A percentile compares a stretch with the other conserved stretches of the same genome.
phyloP scores from a whole-genome alignment of 1,139 yeast species.

The Dujonia santamariae region DNA sequence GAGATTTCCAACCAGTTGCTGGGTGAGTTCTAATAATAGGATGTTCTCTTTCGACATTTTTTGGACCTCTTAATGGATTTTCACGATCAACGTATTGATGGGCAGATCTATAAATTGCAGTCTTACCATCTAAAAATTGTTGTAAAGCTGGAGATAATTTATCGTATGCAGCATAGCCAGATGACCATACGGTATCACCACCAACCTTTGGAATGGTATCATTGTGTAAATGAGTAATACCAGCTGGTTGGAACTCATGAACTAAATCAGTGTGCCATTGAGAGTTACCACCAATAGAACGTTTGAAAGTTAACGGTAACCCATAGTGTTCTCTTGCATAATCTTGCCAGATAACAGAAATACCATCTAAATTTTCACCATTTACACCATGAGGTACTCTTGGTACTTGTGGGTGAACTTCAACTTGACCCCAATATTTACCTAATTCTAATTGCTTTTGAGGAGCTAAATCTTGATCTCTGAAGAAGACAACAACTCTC shows the following conservation, averaged over 20 bases:
- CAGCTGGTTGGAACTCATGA: slow-evolving; percentile 38
- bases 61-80: slow-evolving; percentile 33
- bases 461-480: slow-evolving; percentile 46
- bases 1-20: slow-evolving; percentile 41
- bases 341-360: slow-evolving; percentile 55
- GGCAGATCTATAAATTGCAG: slow-evolving; percentile 34
- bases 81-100: slow-evolving; percentile 32
- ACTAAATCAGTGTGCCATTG: slow-evolving; percentile 38
- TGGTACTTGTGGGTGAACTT: slow-evolving; percentile 40
- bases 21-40: slow-evolving; percentile 42
- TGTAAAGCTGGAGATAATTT: slow-evolving; percentile 36
- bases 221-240: slow-evolving; percentile 35
- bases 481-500: slow-evolving; percentile 47
- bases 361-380: slow-evolving; percentile 26
- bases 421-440: slow-evolving; percentile 42
- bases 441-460: slow-evolving; percentile 45
- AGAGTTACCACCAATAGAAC: slow-evolving; percentile 28
- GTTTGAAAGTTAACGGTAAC: slow-evolving; percentile 25
- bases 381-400: slow-evolving; percentile 23
- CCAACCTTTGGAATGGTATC: slow-evolving; percentile 35
- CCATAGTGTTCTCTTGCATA: slow-evolving; percentile 22
- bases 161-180: slow-evolving; percentile 38
- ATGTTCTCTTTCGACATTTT: slow-evolving; percentile 35
- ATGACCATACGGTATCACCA: slow-evolving; percentile 36
- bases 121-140: slow-evolving; percentile 35